Evolutionary conservation across 306 rosid species (phyloP), one percentile per base, ranked within the genome.

Genomic region (Prunus kanzakura): DNA sequence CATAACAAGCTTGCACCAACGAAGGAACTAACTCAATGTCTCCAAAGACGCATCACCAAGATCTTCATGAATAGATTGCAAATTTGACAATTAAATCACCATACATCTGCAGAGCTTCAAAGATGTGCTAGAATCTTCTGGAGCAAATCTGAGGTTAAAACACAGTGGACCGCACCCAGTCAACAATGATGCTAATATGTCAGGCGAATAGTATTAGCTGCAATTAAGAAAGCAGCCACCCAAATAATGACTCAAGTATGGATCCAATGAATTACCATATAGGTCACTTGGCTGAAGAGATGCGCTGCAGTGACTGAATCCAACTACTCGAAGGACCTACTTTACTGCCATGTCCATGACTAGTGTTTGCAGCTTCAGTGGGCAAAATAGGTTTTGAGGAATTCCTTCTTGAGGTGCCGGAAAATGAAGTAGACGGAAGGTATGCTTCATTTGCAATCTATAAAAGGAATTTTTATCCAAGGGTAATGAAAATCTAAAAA

Each of bases 291-390:
- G 90, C 84, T 70, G 97, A 92, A 75, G 96, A 81, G 23, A 84
- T 88, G 80, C 90, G 88, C 72, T 91, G 97, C 82, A 91, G 81
- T 66, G 97, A 91, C 61, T 95, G 81, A 86, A 93, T 84, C 98
- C 97, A 93, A 86, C 96, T 93, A 79, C 93, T 89, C 32, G 97
- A 93, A 77, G 92, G 92, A 68, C 95, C 97, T 78, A 88, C 64
- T 88, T 80, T 89, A 70, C 76, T 85, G 61, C 88, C 88, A 49
- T 80, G 87, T 64, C 89, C 92, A 43, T 78, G 89, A 75, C 83
- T 78, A 58, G 76, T 80, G 68, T 93, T 88, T 15, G 84, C 71
- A 67, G 86, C 76, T 84, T 91, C 98, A 60, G 86, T 15, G 54
- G 97, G 78, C 75, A 76, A 50, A 74, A 61, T 50, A 74, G 87